Evolutionary conservation across 2,329 filamentous ascomycete species (phyloP).

Genomic region (Hypocreales sp.): DNA sequence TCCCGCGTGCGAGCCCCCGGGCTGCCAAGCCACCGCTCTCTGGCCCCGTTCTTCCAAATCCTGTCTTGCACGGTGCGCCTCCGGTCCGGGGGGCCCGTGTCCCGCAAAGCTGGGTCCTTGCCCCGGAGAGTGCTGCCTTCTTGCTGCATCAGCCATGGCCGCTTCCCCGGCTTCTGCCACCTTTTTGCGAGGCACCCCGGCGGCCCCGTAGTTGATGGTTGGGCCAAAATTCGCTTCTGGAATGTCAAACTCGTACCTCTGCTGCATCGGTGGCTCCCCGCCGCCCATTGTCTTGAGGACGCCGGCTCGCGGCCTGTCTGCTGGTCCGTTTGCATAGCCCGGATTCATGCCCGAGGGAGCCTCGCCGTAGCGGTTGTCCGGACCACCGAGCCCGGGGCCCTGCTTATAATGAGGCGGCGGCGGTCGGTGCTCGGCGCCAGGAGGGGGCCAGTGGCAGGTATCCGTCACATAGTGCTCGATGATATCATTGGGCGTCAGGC

Average conservation of each 20-base stretch:
- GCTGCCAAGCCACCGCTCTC: conserved; percentile 66
- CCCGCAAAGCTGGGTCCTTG: conserved; percentile 8
- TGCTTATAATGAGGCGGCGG: conserved; percentile 9
- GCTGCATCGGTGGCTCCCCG: no score
- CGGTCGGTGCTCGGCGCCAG: conserved; percentile 5
- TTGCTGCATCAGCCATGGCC: conserved; percentile 5
- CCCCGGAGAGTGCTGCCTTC: conserved; percentile 16
- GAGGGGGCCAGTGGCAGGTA: no score
- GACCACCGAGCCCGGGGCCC: conserved; percentile 9
- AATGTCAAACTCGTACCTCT: no score
- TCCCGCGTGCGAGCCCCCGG: conserved; percentile 39
- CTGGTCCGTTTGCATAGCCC: no score
- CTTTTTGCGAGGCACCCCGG: conserved; percentile 16
- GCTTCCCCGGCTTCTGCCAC: conserved; percentile 6
- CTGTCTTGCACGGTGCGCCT: conserved; percentile 24
- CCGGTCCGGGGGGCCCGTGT: conserved; percentile 8
- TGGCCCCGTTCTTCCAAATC: conserved; percentile 38
- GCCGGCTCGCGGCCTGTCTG: no score
- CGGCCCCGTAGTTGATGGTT: conserved; percentile 49
- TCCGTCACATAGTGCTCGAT: conserved; percentile 22
- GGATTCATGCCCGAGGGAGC: conserved; percentile 38
- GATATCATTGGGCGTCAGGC: conserved; percentile 20
- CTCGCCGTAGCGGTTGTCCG: conserved; percentile 43
- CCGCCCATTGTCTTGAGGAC: no score
- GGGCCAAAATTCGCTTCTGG: conserved; percentile 92